Base-by-base conservation (phyloP, 352 stramenopile genomes). In the Globisporangium viniferum region DNA sequence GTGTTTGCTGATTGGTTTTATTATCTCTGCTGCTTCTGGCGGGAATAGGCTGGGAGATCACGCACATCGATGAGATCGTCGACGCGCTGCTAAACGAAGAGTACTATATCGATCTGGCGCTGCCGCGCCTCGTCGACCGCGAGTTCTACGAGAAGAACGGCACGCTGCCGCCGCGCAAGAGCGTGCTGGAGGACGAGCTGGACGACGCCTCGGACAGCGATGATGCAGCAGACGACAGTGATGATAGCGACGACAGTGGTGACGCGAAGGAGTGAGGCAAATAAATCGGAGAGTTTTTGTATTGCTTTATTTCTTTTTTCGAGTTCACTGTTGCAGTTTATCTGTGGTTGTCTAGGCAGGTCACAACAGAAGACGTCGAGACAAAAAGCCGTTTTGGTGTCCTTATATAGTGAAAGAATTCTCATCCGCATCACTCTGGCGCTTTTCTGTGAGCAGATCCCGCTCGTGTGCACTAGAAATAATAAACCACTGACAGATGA, bases 11-110 rank as follows among this genome's bases (percentile, higher is more conserved):
- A 62, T 44, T 22, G 5, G 35, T 48, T 9, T 20, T 59, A 12
- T 27, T 22, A 18, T 18, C 29, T 15, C 59, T 56, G 46, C 59
- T 56, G 46, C n/a, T 24, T 36, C 5, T 36, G 36, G 3, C 8
- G 15, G 3, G 1, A 7, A 20, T 64, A 80, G 90, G 91, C 18
- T 98, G 96, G 96, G 90, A 94, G 62, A 86, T 99, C 35, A 91
- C 88, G 6, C 85, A 98, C 69, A 91, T 99, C 67, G 97, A 99
- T 82, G 92, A 99, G 76, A 95, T 99, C 33, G 86, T 98, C 1
- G 96, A 99, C 68, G 80, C 94, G 62, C 79, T 99, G 39, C 78
- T 99, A 41, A 85, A 73, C 10, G 81, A 98, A 44, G 88, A 98
- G 62, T 92, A 90, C 65, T 97, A 97, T 63, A 93, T 96, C 64